phyloP scores from a whole-genome alignment of 2,329 filamentous ascomycete genomes.

The Davidsoniella neocaledoniae region DNA sequence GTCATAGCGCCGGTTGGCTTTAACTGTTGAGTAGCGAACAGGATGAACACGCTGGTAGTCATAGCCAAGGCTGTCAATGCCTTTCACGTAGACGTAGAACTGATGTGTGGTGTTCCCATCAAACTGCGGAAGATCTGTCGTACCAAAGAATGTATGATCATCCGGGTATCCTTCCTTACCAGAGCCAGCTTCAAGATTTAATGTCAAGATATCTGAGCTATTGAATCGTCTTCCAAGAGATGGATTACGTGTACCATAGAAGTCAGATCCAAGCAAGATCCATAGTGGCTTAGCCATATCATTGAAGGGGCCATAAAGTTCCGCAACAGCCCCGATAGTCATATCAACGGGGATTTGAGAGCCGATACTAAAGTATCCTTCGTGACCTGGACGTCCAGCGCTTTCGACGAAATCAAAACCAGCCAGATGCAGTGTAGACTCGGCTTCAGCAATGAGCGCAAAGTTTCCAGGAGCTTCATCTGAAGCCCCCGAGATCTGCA shows the following conservation, averaged over 20 bases:
- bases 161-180: constrained; percentile 6
- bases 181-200: constrained; percentile 5
- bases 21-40: background rate
- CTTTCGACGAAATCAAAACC: constrained; percentile 12
- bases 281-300: constrained; percentile 4
- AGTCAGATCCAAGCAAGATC: constrained; percentile 7
- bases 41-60: constrained; percentile 11
- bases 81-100: constrained; percentile 11
- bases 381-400: constrained; percentile 10
- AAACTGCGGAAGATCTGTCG: background rate
- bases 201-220: background rate
- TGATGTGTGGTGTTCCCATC: background rate
- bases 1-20: background rate
- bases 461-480: constrained; percentile 1
- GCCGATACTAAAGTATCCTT: constrained; percentile 13
- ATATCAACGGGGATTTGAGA: constrained; percentile 3
- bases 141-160: constrained; percentile 5
- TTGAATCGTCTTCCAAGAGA: background rate
- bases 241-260: constrained; percentile 1
- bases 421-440: constrained; percentile 9
- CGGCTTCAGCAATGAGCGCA: constrained; percentile 9
- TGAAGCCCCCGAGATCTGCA: background rate
- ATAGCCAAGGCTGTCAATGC: constrained; percentile 2
- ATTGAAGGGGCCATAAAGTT: constrained; percentile 10
- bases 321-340: constrained; percentile 6